Conservation (phyloP, 331 rosid genomes). For the Rhamnella rubrinervis region DNA sequence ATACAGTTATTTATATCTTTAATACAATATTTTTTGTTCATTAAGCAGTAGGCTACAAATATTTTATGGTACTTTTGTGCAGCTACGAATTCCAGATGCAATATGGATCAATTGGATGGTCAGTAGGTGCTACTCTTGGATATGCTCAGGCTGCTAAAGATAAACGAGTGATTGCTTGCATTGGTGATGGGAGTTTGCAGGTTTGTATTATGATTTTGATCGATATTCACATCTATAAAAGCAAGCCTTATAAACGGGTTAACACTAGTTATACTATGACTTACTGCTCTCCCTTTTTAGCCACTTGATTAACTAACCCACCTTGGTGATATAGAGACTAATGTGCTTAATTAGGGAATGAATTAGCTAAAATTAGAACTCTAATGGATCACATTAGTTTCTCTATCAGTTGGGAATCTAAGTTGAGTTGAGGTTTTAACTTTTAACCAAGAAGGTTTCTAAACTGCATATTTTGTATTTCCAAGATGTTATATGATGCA, state of each 20-base stretch:
- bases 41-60: constrained; percentile 8
- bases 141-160: constrained; percentile 79
- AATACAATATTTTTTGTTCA: background rate
- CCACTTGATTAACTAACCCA: no score
- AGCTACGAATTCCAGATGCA: constrained; percentile 95
- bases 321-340: no score
- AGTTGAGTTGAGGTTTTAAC: no score
- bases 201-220: constrained; percentile 29
- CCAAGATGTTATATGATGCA: background rate
- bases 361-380: no score
- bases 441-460: no score
- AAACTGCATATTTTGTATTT: background rate
- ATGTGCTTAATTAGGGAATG: no score
- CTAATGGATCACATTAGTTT: no score
- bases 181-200: constrained; percentile 96
- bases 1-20: background rate
- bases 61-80: constrained; percentile 25
- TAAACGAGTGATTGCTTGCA: constrained; percentile 85
- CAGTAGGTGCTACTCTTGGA: constrained; percentile 92
- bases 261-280: background rate
- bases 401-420: no score
- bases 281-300: background rate
- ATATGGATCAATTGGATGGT: constrained; percentile 96
- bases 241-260: background rate
- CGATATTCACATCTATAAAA: background rate